Evolutionary conservation across 257 asterid species (phyloP), one percentile per base, ranked within the genome.

Genomic region (Penstemon eatonii): DNA sequence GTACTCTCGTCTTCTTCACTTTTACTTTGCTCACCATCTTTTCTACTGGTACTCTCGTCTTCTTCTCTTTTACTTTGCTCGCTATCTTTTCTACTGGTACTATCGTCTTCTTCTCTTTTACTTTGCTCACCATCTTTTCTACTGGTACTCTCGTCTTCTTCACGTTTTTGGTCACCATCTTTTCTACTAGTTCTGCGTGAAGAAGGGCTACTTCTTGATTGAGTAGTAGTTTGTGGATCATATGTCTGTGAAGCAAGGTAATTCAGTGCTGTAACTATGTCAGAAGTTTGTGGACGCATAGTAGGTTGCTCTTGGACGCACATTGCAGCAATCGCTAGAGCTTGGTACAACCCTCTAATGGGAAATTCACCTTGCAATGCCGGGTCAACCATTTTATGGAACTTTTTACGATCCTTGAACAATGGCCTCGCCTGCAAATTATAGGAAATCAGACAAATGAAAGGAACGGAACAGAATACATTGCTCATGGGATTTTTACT

Each of bases 251-350:
- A 65, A 25, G 86, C 89, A 11, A 86, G 88, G 63, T 84, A 86
- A 53, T 78, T 81, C 58, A 88, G 57, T 18, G 96, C 93, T 56
- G 63, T 65, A 42, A 86, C 94, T 0, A 88, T 76, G 56, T 88
- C 93, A 5, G 76, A 70, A 51, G 82, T 74, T 25, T 58, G 66
- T 2, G 96, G 96, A 8, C 96, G 78, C 79, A 82, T 11, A 56
- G 9, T 75, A 5, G 93, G 84, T 39, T 82, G 66, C 49, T 86
- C 93, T 71, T 84, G 87, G 60, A 82, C 68, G 56, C 91, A 86
- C 91, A 86, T 86, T 64, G 93, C 89, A n/a, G 89, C 83, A 4
- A 88, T 84, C 44, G 96, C 91, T 8, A 88, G 82, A 60, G 81
- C 87, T 71, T 86, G 96, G 80, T 84, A 82, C 57, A 88, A 69